Conservation (phyloP, 371 early-diverging fungal genomes). For the Saksenaea oblongispora region DNA sequence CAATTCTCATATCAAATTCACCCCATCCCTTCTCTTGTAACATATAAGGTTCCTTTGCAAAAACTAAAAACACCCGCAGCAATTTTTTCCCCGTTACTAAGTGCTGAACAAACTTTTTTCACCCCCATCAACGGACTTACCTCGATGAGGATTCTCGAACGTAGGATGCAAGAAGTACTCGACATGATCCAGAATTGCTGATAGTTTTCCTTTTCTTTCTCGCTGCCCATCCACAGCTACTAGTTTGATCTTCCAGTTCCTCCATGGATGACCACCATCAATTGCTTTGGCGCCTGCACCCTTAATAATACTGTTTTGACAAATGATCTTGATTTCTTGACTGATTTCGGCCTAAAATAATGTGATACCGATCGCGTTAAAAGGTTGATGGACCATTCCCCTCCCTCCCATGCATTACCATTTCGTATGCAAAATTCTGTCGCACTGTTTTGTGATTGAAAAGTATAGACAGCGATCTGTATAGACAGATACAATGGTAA, state of each 20-base stretch:
- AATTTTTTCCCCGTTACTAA: no score
- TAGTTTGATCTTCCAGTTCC: slow-evolving; percentile 60
- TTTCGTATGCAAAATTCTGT: background rate
- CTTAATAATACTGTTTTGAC: slow-evolving; percentile 38
- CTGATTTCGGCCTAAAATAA: slow-evolving; percentile 15
- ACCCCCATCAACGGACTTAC: slow-evolving; percentile 37
- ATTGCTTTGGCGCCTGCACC: slow-evolving; percentile 23
- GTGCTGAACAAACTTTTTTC: background rate
- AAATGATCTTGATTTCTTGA: slow-evolving; percentile 41
- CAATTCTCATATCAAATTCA: slow-evolving; percentile 66
- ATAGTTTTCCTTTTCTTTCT: slow-evolving; percentile 50
- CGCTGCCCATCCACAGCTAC: slow-evolving; percentile 48
- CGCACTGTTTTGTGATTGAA: background rate
- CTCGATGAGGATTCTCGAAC: slow-evolving; percentile 63
- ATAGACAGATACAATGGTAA: no score
- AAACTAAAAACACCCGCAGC: slow-evolving; percentile 54
- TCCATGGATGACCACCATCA: slow-evolving; percentile 52
- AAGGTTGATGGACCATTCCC: background rate
- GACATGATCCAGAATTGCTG: slow-evolving; percentile 62
- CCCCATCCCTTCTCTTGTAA: slow-evolving; percentile 68
- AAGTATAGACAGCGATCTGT: background rate
- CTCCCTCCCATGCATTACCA: background rate
- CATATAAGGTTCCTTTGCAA: slow-evolving; percentile 57
- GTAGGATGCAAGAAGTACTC: slow-evolving; percentile 76
- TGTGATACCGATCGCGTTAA: background rate